These are phyloP conservation scores for Hypoxylon sp. DNA, from an alignment of 2,329 filamentous ascomycete genomes.

Conservation along the genomic window DNA sequence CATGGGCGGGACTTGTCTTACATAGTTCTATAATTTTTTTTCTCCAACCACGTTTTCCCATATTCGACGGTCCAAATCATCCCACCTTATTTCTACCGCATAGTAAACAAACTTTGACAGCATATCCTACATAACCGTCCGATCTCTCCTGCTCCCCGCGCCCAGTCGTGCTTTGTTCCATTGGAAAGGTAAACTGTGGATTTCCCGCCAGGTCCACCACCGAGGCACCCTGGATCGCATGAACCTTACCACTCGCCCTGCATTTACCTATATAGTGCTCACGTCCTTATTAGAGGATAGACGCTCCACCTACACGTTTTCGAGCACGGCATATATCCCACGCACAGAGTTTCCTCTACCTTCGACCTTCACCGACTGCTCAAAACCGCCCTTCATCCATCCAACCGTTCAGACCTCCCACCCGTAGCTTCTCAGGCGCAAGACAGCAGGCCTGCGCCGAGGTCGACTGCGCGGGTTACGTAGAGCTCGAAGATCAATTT, in stretches of 20 bases:
- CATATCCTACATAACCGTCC: conserved; percentile 32
- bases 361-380: conserved; percentile 33
- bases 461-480: conserved; percentile 18
- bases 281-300: conserved; percentile 40
- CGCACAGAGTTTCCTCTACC: conserved; percentile 9
- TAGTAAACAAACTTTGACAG: conserved; percentile 45
- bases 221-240: conserved; percentile 40
- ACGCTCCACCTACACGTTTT: conserved; percentile 33
- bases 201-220: conserved; percentile 36
- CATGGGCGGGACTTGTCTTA: conserved; percentile 40
- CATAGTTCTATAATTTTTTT: conserved; percentile 37
- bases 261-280: conserved; percentile 38
- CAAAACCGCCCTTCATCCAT: conserved; percentile 21
- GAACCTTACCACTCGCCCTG: conserved; percentile 38
- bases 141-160: conserved; percentile 27
- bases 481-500: conserved; percentile 28
- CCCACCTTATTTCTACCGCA: conserved; percentile 46
- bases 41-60: conserved; percentile 45
- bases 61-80: conserved; percentile 38
- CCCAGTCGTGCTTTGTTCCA: conserved; percentile 16
- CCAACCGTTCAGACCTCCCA: conserved; percentile 6
- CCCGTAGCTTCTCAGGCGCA: conserved; percentile 19
- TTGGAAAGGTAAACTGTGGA: conserved; percentile 41
- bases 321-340: conserved; percentile 34
- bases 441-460: conserved; percentile 17